A percentile compares a stretch with the other conserved stretches of the same genome.
Conservation (phyloP, 345 rosid genomes). For the Laguncularia racemosa region DNA sequence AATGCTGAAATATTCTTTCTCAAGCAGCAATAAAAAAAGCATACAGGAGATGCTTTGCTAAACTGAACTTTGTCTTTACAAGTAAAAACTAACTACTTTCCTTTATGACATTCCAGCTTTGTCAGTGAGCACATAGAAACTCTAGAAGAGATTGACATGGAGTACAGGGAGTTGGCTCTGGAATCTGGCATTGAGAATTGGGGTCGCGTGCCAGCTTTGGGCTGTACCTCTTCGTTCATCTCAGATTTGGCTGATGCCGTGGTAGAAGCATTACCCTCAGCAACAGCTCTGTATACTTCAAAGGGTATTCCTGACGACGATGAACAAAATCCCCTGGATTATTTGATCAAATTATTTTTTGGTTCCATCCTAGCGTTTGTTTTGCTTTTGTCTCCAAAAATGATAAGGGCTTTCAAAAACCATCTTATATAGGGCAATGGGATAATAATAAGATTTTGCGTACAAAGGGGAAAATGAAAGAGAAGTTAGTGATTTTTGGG, state of each 20-base stretch:
- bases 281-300: slow-evolving; percentile 39
- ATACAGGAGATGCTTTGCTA: no score
- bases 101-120: slow-evolving; percentile 36
- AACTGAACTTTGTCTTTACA: not conserved
- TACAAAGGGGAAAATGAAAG: no score
- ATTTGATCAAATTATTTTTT: slow-evolving; percentile 53
- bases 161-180: slow-evolving; percentile 70
- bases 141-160: slow-evolving; percentile 93
- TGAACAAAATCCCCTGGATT: slow-evolving; percentile 37
- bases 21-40: no score
- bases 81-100: not conserved
- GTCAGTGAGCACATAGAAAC: slow-evolving; percentile 96
- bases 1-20: no score
- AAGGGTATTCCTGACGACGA: slow-evolving; percentile 28
- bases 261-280: slow-evolving; percentile 77
- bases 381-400: slow-evolving; percentile 54
- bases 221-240: slow-evolving; percentile 76
- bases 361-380: slow-evolving; percentile 72
- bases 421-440: slow-evolving; percentile 23
- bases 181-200: slow-evolving; percentile 90
- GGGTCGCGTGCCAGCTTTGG: slow-evolving; percentile 89
- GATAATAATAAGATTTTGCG: not conserved
- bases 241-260: slow-evolving; percentile 89
- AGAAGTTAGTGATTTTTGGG: no score
- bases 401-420: slow-evolving; percentile 54